These are phyloP conservation scores for Stipa capillata DNA, from an alignment of 176 grass and related monocot genomes.

Conservation along the genomic window DNA sequence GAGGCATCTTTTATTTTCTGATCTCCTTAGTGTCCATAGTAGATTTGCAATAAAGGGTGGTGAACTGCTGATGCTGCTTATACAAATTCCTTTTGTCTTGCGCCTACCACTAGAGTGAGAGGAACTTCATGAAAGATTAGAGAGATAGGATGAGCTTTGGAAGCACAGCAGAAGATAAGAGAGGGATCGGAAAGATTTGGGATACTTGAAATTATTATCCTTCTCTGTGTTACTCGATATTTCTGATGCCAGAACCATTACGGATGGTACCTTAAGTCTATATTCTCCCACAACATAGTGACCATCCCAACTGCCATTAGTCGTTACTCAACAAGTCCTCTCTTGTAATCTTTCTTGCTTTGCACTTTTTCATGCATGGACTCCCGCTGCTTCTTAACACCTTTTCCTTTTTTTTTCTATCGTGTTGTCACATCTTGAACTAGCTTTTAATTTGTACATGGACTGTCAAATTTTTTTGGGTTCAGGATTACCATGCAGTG, in stretches of 20 bases:
- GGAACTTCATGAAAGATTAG: neutral
- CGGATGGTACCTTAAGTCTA: too few species aligned
- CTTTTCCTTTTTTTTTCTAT: neutral
- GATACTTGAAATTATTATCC: neutral
- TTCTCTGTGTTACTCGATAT: neutral
- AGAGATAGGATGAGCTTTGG: neutral
- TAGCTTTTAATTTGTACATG: conserved; percentile 1
- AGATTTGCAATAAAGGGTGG: neutral
- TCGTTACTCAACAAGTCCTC: too few species aligned
- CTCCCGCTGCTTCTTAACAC: neutral
- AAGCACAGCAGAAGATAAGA: neutral
- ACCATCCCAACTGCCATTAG: neutral
- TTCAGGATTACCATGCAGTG: conserved; percentile 83
- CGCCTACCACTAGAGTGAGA: neutral
- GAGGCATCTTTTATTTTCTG: neutral
- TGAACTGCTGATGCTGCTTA: neutral
- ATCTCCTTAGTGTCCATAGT: neutral
- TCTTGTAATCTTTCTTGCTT: too few species aligned
- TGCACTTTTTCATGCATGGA: too few species aligned
- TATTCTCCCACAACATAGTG: neutral
- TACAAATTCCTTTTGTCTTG: too few species aligned
- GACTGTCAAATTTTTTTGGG: neutral
- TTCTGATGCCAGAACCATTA: neutral
- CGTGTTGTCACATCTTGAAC: neutral
- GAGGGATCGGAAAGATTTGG: neutral